Conservation (phyloP, 108 stramenopile genomes). For the Cyclotella kingstonii region DNA sequence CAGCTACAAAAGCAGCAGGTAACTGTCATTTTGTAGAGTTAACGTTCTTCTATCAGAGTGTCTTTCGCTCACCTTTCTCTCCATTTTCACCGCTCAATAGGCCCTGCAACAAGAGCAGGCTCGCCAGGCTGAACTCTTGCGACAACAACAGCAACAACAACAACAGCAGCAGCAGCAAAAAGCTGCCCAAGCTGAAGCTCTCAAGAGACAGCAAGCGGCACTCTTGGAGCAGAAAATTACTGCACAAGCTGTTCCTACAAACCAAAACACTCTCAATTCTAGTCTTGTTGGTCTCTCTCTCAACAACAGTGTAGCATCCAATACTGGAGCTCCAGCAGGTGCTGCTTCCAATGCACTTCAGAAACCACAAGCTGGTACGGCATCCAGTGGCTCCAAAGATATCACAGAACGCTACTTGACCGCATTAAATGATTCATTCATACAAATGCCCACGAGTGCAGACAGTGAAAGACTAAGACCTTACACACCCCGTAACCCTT, state of each 20-base stretch:
- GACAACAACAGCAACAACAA: constrained; percentile 54
- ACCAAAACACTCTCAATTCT: constrained; percentile 57
- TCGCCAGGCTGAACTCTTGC: constrained; percentile 52
- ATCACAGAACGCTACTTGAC: constrained; percentile 38
- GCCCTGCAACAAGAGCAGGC: constrained; percentile 62
- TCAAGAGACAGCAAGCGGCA: constrained; percentile 61
- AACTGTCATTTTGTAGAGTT: constrained; percentile 4
- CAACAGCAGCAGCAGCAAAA: constrained; percentile 47
- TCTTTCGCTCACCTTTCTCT: too few species aligned
- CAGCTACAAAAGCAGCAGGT: constrained; percentile 58
- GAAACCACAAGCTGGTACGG: constrained; percentile 7
- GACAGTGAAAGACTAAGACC: constrained; percentile 65
- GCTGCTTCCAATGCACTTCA: constrained; percentile 15
- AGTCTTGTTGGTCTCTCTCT: constrained; percentile 66
- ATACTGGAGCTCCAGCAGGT: constrained; percentile 2
- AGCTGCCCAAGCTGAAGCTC: constrained; percentile 51
- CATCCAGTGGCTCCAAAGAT: constrained; percentile 26
- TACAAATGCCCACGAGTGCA: constrained; percentile 60
- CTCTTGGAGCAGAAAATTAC: constrained; percentile 52
- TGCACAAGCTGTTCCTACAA: constrained; percentile 45
- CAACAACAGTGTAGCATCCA: constrained; percentile 21
- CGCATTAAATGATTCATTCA: constrained; percentile 66
- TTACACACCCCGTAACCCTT: constrained; percentile 94
- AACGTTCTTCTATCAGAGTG: constrained; percentile 1
- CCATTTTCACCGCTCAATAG: not conserved